A percentile compares a stretch with the other conserved stretches of the same genome.
These are phyloP conservation scores for Uncinocarpus reesii DNA, from an alignment of 2,329 filamentous ascomycete genomes.

Conservation along the genomic window DNA sequence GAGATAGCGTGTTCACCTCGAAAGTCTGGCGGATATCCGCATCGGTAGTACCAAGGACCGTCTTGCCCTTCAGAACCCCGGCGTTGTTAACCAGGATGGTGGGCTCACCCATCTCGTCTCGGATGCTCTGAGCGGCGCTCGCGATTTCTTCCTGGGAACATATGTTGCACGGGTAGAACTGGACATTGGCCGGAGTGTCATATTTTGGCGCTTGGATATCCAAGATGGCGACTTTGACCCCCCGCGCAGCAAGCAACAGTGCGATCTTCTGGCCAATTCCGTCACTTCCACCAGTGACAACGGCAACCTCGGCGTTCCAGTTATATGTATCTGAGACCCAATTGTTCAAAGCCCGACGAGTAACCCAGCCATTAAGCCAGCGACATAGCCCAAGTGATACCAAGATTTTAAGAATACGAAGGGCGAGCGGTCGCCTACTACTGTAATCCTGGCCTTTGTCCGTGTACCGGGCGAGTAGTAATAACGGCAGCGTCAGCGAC, in stretches of 20 bases:
- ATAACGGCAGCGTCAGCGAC: slow-evolving; percentile 50
- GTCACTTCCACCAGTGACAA: slow-evolving; percentile 64
- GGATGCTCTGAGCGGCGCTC: slow-evolving; percentile 44
- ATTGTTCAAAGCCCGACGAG: slow-evolving; percentile 42
- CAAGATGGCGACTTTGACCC: slow-evolving; percentile 59
- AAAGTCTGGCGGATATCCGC: slow-evolving; percentile 56
- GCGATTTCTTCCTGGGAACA: slow-evolving; percentile 47
- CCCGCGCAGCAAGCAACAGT: slow-evolving; percentile 52
- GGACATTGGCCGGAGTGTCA: slow-evolving; percentile 39
- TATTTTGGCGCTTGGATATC: slow-evolving; percentile 54
- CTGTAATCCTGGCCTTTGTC: slow-evolving; percentile 48
- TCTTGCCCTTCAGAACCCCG: slow-evolving; percentile 51
- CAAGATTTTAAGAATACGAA: slow-evolving; percentile 45
- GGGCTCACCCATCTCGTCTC: slow-evolving; percentile 44
- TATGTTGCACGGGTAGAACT: slow-evolving; percentile 62
- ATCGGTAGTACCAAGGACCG: slow-evolving; percentile 49
- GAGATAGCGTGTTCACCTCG: slow-evolving; percentile 58
- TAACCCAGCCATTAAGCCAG: slow-evolving; percentile 43
- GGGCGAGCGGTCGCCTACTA: slow-evolving; percentile 43
- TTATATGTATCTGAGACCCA: slow-evolving; percentile 27
- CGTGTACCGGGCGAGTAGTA: slow-evolving; percentile 56
- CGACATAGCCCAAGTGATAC: slow-evolving; percentile 45
- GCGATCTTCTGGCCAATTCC: slow-evolving; percentile 63
- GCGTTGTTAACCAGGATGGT: slow-evolving; percentile 66
- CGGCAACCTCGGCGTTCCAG: slow-evolving; percentile 59